Conservation (phyloP, 208 protist genomes). For the Histomonas meleagridis region DNA sequence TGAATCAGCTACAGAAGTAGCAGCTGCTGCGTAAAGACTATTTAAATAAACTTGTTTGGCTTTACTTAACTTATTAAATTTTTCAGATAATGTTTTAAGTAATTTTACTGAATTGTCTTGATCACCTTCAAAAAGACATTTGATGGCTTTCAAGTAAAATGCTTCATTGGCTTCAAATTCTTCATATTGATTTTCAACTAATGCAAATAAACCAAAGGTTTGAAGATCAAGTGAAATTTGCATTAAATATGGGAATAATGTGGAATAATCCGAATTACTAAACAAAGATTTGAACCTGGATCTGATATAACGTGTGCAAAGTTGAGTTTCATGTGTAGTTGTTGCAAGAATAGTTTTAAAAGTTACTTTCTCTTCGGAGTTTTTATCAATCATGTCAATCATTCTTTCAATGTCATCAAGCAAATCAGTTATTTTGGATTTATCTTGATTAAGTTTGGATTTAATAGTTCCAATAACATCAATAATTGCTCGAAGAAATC, state of each 20-base stretch:
- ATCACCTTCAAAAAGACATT: background rate
- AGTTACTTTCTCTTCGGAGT: background rate
- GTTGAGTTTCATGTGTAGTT: background rate
- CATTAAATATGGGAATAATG: background rate
- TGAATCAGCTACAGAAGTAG: background rate
- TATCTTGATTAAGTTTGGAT: background rate
- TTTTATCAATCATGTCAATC: background rate
- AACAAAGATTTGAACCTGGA: background rate
- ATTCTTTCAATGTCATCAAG: background rate
- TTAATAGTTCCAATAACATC: background rate
- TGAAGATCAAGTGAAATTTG: background rate
- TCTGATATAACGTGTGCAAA: background rate
- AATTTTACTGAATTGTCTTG: background rate
- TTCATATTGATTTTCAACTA: background rate
- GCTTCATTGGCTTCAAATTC: background rate
- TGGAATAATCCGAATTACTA: background rate
- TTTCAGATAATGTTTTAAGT: background rate
- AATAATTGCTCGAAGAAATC: background rate
- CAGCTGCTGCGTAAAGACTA: background rate
- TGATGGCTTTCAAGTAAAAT: background rate
- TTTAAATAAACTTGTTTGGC: background rate
- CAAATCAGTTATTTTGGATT: background rate
- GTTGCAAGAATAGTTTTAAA: background rate
- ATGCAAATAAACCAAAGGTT: background rate
- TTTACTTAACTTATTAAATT: background rate